phyloP scores from a whole-genome alignment of 768 basidiomycete genomes.

The Termitomyces sp. region DNA sequence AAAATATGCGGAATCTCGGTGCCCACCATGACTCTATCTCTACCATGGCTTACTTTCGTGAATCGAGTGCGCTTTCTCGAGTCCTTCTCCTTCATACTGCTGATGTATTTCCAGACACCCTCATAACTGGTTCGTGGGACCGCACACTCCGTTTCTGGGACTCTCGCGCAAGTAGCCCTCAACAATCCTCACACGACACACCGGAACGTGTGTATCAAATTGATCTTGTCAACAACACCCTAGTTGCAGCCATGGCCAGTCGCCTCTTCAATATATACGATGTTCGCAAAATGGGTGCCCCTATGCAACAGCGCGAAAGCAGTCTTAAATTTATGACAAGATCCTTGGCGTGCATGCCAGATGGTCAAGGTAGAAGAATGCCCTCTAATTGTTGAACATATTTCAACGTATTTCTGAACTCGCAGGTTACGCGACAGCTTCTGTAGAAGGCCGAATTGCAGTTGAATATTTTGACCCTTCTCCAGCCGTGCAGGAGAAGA shows the following conservation, averaged over 20 bases:
- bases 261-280: slow-evolving; percentile 89
- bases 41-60: slow-evolving; percentile 62
- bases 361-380: slow-evolving; percentile 68
- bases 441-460: slow-evolving; percentile 93
- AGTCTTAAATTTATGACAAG: slow-evolving; percentile 95
- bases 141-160: slow-evolving; percentile 87
- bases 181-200: slow-evolving; percentile 56
- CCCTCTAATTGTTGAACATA: background rate
- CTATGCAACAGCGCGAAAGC: slow-evolving; percentile 81
- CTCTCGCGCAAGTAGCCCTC: slow-evolving; percentile 51
- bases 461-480: slow-evolving; percentile 94
- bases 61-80: slow-evolving; percentile 46
- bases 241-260: slow-evolving; percentile 93
- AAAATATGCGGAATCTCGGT: slow-evolving; percentile 69
- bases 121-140: slow-evolving; percentile 93
- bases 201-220: slow-evolving; percentile 86
- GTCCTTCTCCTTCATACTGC: background rate
- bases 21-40: slow-evolving; percentile 80
- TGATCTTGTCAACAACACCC: slow-evolving; percentile 68
- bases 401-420: background rate
- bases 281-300: slow-evolving; percentile 68
- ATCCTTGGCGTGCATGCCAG: slow-evolving; percentile 86
- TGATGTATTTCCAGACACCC: slow-evolving; percentile 39
- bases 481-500: slow-evolving; percentile 67
- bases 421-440: slow-evolving; percentile 86